A percentile compares a stretch with the other conserved stretches of the same genome.
phyloP scores from a whole-genome alignment of 1,284 basidiomycete species.

The Irpex sp. region DNA sequence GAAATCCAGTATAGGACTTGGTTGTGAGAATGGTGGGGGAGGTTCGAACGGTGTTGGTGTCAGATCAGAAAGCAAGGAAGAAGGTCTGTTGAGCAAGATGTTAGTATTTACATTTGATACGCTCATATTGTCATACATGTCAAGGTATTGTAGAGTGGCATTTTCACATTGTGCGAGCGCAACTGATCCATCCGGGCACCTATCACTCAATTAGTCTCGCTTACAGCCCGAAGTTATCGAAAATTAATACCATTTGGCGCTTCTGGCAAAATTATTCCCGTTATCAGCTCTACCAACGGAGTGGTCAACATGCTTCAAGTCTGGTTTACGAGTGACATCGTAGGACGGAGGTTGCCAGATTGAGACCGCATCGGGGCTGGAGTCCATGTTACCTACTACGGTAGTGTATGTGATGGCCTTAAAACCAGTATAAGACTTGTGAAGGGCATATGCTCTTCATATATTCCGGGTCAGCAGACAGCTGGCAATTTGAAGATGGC shows the following conservation, averaged over 20 bases:
- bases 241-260: slow-evolving; percentile 57
- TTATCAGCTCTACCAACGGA: not conserved
- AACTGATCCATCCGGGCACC: slow-evolving; percentile 64
- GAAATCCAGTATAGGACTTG: slow-evolving; percentile 71
- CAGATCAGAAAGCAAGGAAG: not conserved
- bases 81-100: not conserved
- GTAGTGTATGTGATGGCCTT: no score
- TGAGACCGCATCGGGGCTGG: not conserved
- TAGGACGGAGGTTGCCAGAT: slow-evolving; percentile 15
- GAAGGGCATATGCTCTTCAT: no score
- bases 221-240: no score
- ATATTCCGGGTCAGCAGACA: not conserved
- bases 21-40: slow-evolving; percentile 38
- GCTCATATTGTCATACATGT: slow-evolving; percentile 26
- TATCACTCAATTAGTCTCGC: slow-evolving; percentile 23
- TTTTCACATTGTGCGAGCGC: slow-evolving; percentile 63
- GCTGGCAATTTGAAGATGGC: not conserved
- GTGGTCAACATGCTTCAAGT: not conserved
- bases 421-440: no score
- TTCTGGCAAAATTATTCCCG: slow-evolving; percentile 42
- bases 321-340: slow-evolving; percentile 9
- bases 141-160: slow-evolving; percentile 46
- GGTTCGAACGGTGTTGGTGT: slow-evolving; percentile 9
- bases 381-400: not conserved
- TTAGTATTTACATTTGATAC: no score